These are phyloP conservation scores for Kwoniella shivajii DNA, from an alignment of 1,284 basidiomycete species.

Conservation along the genomic window DNA sequence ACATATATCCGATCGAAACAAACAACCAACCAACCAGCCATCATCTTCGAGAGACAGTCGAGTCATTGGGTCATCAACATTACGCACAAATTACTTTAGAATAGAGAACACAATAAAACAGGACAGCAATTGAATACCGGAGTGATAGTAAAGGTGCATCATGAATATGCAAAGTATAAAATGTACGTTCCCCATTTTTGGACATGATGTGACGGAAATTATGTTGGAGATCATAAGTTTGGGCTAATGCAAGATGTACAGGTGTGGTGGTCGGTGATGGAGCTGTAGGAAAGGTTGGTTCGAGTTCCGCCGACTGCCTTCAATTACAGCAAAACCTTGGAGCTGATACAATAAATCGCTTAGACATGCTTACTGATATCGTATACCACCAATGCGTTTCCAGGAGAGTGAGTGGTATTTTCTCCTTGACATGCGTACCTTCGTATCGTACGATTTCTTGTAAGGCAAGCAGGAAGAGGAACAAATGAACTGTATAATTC, in stretches of 20 bases:
- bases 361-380: constrained; percentile 55
- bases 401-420: constrained; percentile 46
- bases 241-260: no score
- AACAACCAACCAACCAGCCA: no score
- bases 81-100: no score
- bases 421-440: neutral
- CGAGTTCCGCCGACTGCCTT: neutral
- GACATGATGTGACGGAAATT: neutral
- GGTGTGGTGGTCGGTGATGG: constrained; percentile 96
- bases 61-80: no score
- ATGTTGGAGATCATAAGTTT: neutral
- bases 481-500: no score
- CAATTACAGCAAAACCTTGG: neutral
- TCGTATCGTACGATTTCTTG: no score
- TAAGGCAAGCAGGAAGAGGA: no score
- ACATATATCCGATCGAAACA: no score
- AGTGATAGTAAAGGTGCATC: neutral
- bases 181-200: constrained; percentile 27
- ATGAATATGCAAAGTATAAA: constrained; percentile 34
- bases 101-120: neutral
- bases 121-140: neutral
- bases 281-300: constrained; percentile 93
- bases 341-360: neutral
- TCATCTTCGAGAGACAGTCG: no score
- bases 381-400: constrained; percentile 54